Base-by-base conservation (phyloP, 2,329 filamentous ascomycete genomes). In the Rhinocladiella mackenziei region DNA sequence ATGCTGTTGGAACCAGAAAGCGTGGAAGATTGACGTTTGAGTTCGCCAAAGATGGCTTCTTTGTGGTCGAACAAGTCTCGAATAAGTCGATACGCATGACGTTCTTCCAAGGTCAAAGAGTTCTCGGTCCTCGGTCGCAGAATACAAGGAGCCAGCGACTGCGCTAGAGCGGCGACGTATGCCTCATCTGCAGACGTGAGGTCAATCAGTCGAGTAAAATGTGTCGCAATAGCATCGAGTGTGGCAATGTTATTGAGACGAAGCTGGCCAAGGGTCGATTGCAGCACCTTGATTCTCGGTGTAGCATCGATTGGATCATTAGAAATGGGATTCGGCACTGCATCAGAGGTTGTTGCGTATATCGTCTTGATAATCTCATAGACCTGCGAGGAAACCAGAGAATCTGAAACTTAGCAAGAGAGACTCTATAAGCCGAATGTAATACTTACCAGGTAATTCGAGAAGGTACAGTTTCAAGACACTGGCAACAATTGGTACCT, bases 341-440 rank as follows among this genome's bases (percentile, higher is more conserved):
- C 77, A 45, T 94, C 87, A 30, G 84, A 77, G 9, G 88, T 83
- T 10, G 86, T 89, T 34, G 81, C 83, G 71, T 98, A 98, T 54
- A 98, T 94, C 2, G 89, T 97, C 69, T 95, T 89, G 63, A 98
- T 83, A 61, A 98, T 97, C 70, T 98, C 94, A 65, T 98, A 98
- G 46, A 98, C 89, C 64, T 97, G 91, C 29, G 89, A 94, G 44
- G 92, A 97, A 50, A 98, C 91, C 51, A 98, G 77, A n/a, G 92
- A 97, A 67, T 98, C 92, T 92, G 56, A 13, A n/a, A 32, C 39
- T 47, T 18, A 42, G 46, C 18, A 35, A 26, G 18, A 4, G 26
- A 10, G 4, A 25, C 19, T 2, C 15, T 11, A 10, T 6, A 33
- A 43, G 30, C 8, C 17, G 38, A 19, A 32, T 19, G 23, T 20